A percentile compares a stretch with the other conserved stretches of the same genome.
Conservation (phyloP, 2,329 filamentous ascomycete genomes). For the Venturia oleaginea region DNA sequence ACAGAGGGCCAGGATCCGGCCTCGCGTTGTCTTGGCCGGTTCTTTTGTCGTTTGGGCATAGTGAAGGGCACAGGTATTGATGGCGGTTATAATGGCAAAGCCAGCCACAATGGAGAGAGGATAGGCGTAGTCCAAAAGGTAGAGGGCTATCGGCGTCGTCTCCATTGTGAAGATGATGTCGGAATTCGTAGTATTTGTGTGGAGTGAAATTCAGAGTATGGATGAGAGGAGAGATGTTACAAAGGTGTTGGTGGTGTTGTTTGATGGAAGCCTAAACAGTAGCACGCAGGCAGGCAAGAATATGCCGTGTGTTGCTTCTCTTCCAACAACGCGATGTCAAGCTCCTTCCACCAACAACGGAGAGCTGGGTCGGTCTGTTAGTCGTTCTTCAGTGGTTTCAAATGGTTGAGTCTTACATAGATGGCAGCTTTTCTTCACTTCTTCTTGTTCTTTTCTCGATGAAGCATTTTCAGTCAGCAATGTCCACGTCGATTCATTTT, state of each 20-base stretch:
- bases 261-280: neutral
- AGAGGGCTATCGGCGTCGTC: neutral
- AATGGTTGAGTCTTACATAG: neutral
- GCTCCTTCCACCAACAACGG: neutral
- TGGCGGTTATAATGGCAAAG: conserved; percentile 1
- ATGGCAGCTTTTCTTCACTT: neutral
- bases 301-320: neutral
- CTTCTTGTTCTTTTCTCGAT: neutral
- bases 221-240: neutral
- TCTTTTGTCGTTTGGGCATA: neutral
- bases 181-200: neutral
- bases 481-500: neutral
- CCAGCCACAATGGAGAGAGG: neutral
- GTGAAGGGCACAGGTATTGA: neutral
- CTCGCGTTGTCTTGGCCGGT: neutral
- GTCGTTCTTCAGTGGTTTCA: neutral
- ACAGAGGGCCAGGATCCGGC: neutral
- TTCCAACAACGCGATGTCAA: neutral
- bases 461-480: neutral
- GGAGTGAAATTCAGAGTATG: neutral
- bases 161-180: neutral
- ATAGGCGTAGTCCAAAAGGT: conserved; percentile 4
- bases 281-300: neutral
- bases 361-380: neutral
- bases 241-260: neutral